Conservation (phyloP, 1,139 yeast genomes). For the Debaryomyces singareniensis region DNA sequence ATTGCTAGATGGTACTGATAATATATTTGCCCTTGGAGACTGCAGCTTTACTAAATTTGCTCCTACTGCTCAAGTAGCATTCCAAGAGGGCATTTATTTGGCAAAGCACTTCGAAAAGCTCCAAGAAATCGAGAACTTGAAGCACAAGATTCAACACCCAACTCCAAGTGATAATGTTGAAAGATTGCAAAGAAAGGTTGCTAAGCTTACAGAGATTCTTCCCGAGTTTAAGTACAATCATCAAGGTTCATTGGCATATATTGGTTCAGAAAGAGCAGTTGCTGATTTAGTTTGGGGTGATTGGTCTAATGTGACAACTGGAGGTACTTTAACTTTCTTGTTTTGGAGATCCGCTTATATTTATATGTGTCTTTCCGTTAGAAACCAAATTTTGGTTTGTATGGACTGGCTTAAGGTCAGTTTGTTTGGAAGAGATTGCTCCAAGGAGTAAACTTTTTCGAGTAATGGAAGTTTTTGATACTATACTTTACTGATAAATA, state of each 20-base stretch:
- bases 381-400: constrained; percentile 78
- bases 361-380: constrained; percentile 84
- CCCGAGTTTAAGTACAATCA: constrained; percentile 59
- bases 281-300: constrained; percentile 90
- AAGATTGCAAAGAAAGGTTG: constrained; percentile 34
- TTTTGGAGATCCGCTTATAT: constrained; percentile 95
- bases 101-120: constrained; percentile 65
- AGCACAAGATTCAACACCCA: constrained; percentile 31
- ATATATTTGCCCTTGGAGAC: constrained; percentile 88
- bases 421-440: constrained; percentile 82
- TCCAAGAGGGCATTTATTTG: constrained; percentile 85
- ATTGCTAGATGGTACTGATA: constrained; percentile 77
- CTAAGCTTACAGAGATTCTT: constrained; percentile 38
- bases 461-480: not conserved
- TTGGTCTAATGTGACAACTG: constrained; percentile 72
- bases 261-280: constrained; percentile 88
- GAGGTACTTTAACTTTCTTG: constrained; percentile 81
- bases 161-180: constrained; percentile 28
- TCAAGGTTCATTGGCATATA: constrained; percentile 73
- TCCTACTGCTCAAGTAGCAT: constrained; percentile 97
- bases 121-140: constrained; percentile 60
- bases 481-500: too few relatives aligned
- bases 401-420: constrained; percentile 86
- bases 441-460: constrained; percentile 36
- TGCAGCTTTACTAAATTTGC: constrained; percentile 88